A percentile compares a stretch with the other conserved stretches of the same genome.
These are phyloP conservation scores for Exophiala viscosa DNA, from an alignment of 2,329 filamentous ascomycete genomes.

Conservation along the genomic window DNA sequence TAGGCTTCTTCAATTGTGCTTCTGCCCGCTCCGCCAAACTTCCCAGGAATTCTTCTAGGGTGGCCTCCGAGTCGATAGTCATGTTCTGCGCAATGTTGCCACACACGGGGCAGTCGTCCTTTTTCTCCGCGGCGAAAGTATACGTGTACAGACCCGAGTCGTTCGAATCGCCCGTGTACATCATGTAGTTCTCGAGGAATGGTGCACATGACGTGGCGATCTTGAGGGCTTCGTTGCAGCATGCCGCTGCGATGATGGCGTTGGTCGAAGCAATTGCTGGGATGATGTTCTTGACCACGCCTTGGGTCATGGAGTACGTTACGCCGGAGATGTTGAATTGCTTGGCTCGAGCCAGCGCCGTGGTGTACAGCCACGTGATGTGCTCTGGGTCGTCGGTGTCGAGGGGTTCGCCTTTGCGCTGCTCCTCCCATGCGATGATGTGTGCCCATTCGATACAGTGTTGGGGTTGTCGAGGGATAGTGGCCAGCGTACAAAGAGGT, in stretches of 20 bases:
- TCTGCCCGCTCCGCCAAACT: constrained; percentile 78
- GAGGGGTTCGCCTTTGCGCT: constrained; percentile 75
- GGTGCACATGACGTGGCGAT: constrained; percentile 80
- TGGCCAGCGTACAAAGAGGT: constrained; percentile 91
- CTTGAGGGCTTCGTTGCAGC: constrained; percentile 96
- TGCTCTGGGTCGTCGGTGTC: constrained; percentile 97
- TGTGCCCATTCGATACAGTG: constrained; percentile 99
- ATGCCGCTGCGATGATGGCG: constrained; percentile 89
- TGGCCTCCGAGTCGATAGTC: constrained; percentile 64
- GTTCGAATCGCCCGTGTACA: constrained; percentile 96
- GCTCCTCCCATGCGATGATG: constrained; percentile 92
- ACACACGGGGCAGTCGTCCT: constrained; percentile 91
- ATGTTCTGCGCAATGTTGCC: constrained; percentile 76
- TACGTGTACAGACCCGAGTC: constrained; percentile 95
- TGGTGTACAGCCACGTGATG: constrained; percentile 92
- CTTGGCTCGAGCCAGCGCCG: constrained; percentile 72
- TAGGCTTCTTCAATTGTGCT: constrained; percentile 90
- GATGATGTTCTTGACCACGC: constrained; percentile 99
- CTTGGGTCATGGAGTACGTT: constrained; percentile 92
- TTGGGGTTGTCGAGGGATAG: constrained; percentile 92
- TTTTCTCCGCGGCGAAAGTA: constrained; percentile 92
- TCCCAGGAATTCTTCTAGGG: constrained; percentile 80
- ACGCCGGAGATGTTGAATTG: constrained; percentile 91
- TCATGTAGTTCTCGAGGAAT: constrained; percentile 92
- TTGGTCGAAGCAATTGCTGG: constrained; percentile 97